phyloP scores from a whole-genome alignment of 495 filamentous ascomycete species.

The Penicillium dipodomyicola region DNA sequence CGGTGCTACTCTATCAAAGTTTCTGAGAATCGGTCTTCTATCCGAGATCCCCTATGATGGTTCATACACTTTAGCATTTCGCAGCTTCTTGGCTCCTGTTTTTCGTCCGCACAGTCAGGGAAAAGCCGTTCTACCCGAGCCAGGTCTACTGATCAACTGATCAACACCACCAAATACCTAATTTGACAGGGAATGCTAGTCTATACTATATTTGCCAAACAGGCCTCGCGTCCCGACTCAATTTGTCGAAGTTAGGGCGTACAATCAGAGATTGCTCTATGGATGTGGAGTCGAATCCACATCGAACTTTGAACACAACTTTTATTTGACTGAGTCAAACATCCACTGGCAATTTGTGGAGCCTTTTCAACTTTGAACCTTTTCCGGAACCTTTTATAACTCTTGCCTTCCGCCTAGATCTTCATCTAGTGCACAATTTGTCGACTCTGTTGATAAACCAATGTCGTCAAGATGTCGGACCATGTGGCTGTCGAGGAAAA shows the following conservation, averaged over 20 bases:
- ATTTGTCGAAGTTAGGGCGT: conserved; percentile 17
- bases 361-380: conserved; percentile 12
- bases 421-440: conserved; percentile 1
- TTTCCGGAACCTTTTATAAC: conserved; percentile 19
- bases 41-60: conserved; percentile 10
- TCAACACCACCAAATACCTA: conserved; percentile 21
- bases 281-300: conserved; percentile 22
- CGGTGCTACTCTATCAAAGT: neutral
- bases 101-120: conserved; percentile 14
- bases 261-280: conserved; percentile 14
- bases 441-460: conserved; percentile 5
- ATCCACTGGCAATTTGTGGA: conserved; percentile 13
- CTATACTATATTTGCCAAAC: conserved; percentile 12
- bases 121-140: conserved; percentile 30
- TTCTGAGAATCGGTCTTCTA: conserved; percentile 1
- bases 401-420: conserved; percentile 9
- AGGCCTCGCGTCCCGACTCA: conserved; percentile 6
- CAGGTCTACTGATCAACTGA: conserved; percentile 22
- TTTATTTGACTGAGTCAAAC: conserved; percentile 19
- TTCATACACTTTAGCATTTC: conserved; percentile 8
- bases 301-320: neutral
- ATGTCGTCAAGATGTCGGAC: conserved; percentile 20
- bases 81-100: conserved; percentile 14
- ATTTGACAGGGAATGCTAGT: conserved; percentile 16
- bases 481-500: conserved; percentile 24